Percentiles rank a stretch among this genome's conserved stretches.
These are phyloP conservation scores for Claviceps capensis DNA, from an alignment of 2,329 filamentous ascomycete genomes.

Conservation along the genomic window DNA sequence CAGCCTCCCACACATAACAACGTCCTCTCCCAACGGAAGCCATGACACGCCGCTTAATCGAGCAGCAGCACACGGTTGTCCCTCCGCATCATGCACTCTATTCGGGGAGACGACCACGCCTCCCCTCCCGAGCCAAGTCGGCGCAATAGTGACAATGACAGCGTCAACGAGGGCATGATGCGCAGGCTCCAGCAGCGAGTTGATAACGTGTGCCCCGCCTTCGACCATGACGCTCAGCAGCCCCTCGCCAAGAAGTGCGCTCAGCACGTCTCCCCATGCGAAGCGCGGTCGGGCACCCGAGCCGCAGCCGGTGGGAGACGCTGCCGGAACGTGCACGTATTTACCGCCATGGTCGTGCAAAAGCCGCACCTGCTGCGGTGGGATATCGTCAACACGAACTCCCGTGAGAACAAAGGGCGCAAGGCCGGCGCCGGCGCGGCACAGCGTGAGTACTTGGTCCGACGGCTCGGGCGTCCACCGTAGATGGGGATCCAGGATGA, in stretches of 20 bases:
- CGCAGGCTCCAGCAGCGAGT: conserved; percentile 54
- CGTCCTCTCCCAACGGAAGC: conserved; percentile 69
- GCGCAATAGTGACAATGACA: conserved; percentile 79
- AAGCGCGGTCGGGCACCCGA: conserved; percentile 31
- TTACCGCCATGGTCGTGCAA: conserved; percentile 38
- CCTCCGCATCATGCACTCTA: conserved; percentile 34
- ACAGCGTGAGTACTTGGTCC: conserved; percentile 53
- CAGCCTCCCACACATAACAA: conserved; percentile 66
- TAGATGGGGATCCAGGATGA: conserved; percentile 68
- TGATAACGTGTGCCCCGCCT: conserved; percentile 72
- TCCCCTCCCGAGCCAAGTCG: conserved; percentile 74
- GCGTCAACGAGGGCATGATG: conserved; percentile 54
- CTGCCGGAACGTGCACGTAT: conserved; percentile 27
- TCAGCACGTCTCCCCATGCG: conserved; percentile 52
- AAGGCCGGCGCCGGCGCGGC: conserved; percentile 49
- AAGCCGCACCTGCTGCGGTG: conserved; percentile 26
- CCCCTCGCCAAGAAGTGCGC: conserved; percentile 40
- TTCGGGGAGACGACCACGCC: conserved; percentile 68
- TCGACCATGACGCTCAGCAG: conserved; percentile 82
- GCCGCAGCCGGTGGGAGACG: conserved; percentile 16
- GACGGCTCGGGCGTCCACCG: conserved; percentile 51
- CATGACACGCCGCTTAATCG: conserved; percentile 55
- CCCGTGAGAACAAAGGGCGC: conserved; percentile 60
- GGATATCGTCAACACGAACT: conserved; percentile 25
- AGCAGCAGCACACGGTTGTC: conserved; percentile 43